phyloP scores from a whole-genome alignment of 768 basidiomycete genomes.

The Podaxis pistillaris region DNA sequence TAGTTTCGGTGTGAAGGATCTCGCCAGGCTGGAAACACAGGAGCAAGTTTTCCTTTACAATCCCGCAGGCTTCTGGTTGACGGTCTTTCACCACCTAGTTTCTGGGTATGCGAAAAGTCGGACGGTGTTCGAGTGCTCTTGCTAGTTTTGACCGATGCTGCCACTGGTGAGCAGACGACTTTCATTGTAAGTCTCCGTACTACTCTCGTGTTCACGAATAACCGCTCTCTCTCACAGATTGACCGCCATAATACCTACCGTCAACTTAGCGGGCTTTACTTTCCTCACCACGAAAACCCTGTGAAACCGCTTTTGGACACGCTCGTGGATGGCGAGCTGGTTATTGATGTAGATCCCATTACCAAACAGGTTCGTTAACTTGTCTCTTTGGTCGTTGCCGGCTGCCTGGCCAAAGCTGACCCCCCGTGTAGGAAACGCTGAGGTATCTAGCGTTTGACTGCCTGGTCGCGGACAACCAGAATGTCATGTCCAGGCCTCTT shows the following conservation, averaged over 20 bases:
- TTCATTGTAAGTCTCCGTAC: slow-evolving; percentile 63
- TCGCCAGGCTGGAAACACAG: slow-evolving; percentile 75
- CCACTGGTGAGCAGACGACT: slow-evolving; percentile 52
- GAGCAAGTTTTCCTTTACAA: slow-evolving; percentile 56
- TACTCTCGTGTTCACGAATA: not conserved
- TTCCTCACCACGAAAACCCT: slow-evolving; percentile 84
- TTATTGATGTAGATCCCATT: slow-evolving; percentile 80
- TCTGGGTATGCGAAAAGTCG: slow-evolving; percentile 99
- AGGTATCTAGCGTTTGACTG: slow-evolving; percentile 92
- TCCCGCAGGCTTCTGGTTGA: not conserved
- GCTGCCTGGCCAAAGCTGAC: not conserved
- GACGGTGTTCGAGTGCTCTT: slow-evolving; percentile 93
- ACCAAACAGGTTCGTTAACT: slow-evolving; percentile 58
- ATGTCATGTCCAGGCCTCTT: slow-evolving; percentile 81
- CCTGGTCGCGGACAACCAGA: slow-evolving; percentile 80
- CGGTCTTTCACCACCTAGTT: slow-evolving; percentile 46
- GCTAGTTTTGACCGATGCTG: slow-evolving; percentile 62
- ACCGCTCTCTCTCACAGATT: slow-evolving; percentile 52
- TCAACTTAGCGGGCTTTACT: slow-evolving; percentile 71
- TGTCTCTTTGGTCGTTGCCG: not conserved
- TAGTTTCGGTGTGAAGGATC: slow-evolving; percentile 72
- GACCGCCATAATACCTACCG: slow-evolving; percentile 93
- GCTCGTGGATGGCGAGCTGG: slow-evolving; percentile 91
- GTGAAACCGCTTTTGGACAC: slow-evolving; percentile 70
- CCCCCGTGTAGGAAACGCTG: slow-evolving; percentile 61